phyloP scores from a whole-genome alignment of 2,329 filamentous ascomycete genomes.

The Sphaerostilbella broomeana region DNA sequence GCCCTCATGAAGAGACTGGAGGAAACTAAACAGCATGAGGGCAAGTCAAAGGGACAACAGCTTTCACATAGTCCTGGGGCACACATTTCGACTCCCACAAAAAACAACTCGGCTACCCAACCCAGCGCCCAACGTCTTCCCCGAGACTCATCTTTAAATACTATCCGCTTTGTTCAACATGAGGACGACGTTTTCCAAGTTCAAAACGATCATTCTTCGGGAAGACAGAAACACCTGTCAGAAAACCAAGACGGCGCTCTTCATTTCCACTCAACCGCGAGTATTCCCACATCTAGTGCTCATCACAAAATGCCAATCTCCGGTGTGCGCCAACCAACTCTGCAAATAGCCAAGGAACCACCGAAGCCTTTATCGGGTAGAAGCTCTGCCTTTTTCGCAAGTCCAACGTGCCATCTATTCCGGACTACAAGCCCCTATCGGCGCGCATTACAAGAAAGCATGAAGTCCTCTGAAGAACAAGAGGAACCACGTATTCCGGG shows the following conservation, averaged over 20 bases:
- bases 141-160: constrained; percentile 17
- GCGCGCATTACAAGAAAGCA: constrained; percentile 42
- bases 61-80: too few species aligned
- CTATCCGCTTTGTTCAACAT: constrained; percentile 28
- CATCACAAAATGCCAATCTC: too few species aligned
- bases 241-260: too few species aligned
- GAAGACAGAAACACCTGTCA: too few species aligned
- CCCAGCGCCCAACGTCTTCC: not conserved
- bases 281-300: too few species aligned
- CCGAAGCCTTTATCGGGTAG: constrained; percentile 32
- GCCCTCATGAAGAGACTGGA: constrained; percentile 54
- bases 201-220: too few species aligned
- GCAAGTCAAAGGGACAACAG: not conserved
- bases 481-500: constrained; percentile 22
- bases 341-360: constrained; percentile 17
- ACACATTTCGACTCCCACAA: too few species aligned
- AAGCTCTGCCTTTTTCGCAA: constrained; percentile 46
- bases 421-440: constrained; percentile 51
- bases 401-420: constrained; percentile 45
- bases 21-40: constrained; percentile 27
- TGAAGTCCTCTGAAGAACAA: constrained; percentile 30
- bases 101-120: too few species aligned
- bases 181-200: constrained; percentile 30
- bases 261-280: too few species aligned
- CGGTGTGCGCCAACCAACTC: too few species aligned